Conservation (phyloP, 768 basidiomycete genomes). For the Myochromella boudieri region DNA sequence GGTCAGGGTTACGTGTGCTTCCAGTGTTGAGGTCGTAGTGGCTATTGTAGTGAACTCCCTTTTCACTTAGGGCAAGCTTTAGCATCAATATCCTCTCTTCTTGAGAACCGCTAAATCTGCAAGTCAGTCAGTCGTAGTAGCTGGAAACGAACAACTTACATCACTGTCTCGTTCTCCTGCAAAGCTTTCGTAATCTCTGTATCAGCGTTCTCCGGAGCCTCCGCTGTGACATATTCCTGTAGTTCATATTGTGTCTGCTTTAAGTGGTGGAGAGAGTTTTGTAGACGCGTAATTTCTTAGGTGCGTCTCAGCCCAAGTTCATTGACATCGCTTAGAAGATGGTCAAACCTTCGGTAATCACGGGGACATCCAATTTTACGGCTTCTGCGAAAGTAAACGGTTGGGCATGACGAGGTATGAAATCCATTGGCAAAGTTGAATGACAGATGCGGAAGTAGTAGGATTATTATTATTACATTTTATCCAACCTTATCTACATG, state of each 20-base stretch:
- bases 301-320: slow-evolving; percentile 2
- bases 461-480: not conserved
- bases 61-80: slow-evolving; percentile 61
- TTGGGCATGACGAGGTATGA: slow-evolving; percentile 64
- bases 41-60: slow-evolving; percentile 48
- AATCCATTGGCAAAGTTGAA: slow-evolving; percentile 50
- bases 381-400: slow-evolving; percentile 76
- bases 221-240: slow-evolving; percentile 40
- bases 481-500: too few relatives aligned
- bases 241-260: slow-evolving; percentile 61
- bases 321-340: not conserved
- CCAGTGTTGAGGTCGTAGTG: slow-evolving; percentile 42
- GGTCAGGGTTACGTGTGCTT: not conserved
- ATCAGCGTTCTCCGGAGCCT: slow-evolving; percentile 41
- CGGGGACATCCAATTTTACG: slow-evolving; percentile 57
- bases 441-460: too few relatives aligned
- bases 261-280: slow-evolving; percentile 68
- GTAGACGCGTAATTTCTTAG: slow-evolving; percentile 74
- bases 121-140: slow-evolving; percentile 5
- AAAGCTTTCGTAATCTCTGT: slow-evolving; percentile 58
- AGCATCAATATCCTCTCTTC: slow-evolving; percentile 74
- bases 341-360: slow-evolving; percentile 67
- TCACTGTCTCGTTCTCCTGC: slow-evolving; percentile 71
- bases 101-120: slow-evolving; percentile 62
- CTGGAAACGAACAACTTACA: slow-evolving; percentile 42